Base-by-base conservation (phyloP, 2,329 filamentous ascomycete genomes). In the Talaromyces pinophilus region DNA sequence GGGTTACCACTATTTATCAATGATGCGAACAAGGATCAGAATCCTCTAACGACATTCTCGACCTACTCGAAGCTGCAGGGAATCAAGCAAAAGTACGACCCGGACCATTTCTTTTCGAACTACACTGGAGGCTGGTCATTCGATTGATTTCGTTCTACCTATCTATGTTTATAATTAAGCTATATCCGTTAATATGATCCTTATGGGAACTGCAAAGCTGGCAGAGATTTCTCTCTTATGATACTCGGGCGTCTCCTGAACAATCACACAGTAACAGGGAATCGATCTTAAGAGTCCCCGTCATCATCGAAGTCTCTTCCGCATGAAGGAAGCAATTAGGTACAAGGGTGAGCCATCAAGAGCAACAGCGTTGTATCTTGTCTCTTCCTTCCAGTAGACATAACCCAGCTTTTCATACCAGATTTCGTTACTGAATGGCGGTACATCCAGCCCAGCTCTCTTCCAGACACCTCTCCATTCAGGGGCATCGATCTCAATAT, bases 11-110 rank as follows among this genome's bases (percentile, higher is more conserved):
- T 76, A 11, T 75, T 76, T 42, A 73, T 75, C 17, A 76, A 76
- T 63, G 74, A 75, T 69, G 73, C 74, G 77, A 84, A 25, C n/a
- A 48, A 67, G 44, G 73, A 74, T 59, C 73, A 75, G 63, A 66
- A 73, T n/a, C 72, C 73, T 10, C 55, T 74, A 19, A 62, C 69
- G 22, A 72, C 73, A 10, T 75, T 75, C 57, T 71, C 76, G 10
- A 75, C 71, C 25, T 80, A 78, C 52, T 54, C 67, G 10, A 74
- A 71, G 66, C 67, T 82, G 62, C 71, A 73, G 59, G 69, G 69
- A 60, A 72, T 82, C 30, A 82, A 82, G 74, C 73, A 73, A 67
- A 73, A 74, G 67, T 75, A 80, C 35, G 80, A 82, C 65, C 79
- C 80, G 0, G 71, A 79, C 61, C 66, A 69, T 30, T 73, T 74